Conservation (phyloP, 2,329 filamentous ascomycete genomes). For the Trichoderma brevicompactum region DNA sequence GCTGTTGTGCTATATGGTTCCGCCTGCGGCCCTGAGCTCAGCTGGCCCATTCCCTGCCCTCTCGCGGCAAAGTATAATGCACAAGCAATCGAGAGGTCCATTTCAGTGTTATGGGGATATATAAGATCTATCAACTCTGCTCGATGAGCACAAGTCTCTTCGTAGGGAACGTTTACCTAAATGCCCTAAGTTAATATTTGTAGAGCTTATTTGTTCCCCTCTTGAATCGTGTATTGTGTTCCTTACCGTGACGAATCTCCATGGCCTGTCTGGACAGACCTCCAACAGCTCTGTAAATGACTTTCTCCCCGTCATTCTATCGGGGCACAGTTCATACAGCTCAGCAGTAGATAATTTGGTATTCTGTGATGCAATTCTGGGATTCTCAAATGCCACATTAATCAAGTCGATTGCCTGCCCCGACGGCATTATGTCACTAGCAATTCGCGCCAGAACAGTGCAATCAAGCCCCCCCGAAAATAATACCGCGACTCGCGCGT, state of each 20-base stretch:
- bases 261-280: slow-evolving; percentile 71
- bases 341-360: slow-evolving; percentile 41
- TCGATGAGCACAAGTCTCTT: slow-evolving; percentile 72
- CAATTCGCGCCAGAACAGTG: slow-evolving; percentile 79
- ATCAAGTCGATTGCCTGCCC: slow-evolving; percentile 80
- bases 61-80: slow-evolving; percentile 95
- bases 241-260: slow-evolving; percentile 78
- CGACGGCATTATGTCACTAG: slow-evolving; percentile 73
- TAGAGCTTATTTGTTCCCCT: neutral
- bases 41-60: slow-evolving; percentile 61
- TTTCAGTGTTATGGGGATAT: slow-evolving; percentile 93
- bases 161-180: slow-evolving; percentile 79
- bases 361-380: slow-evolving; percentile 66
- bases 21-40: slow-evolving; percentile 34
- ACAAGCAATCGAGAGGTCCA: slow-evolving; percentile 93
- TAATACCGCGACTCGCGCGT: slow-evolving; percentile 72
- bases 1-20: slow-evolving; percentile 68
- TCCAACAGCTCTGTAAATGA: slow-evolving; percentile 74
- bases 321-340: slow-evolving; percentile 83
- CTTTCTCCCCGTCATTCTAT: slow-evolving; percentile 82
- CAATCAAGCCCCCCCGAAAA: slow-evolving; percentile 97
- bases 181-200: neutral
- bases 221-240: neutral
- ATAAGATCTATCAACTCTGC: slow-evolving; percentile 75
- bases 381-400: slow-evolving; percentile 97